Percentiles rank a stretch among this genome's conserved stretches.
Conservation (phyloP, 805 yeast species). For the Cyberlindnera maritima region DNA sequence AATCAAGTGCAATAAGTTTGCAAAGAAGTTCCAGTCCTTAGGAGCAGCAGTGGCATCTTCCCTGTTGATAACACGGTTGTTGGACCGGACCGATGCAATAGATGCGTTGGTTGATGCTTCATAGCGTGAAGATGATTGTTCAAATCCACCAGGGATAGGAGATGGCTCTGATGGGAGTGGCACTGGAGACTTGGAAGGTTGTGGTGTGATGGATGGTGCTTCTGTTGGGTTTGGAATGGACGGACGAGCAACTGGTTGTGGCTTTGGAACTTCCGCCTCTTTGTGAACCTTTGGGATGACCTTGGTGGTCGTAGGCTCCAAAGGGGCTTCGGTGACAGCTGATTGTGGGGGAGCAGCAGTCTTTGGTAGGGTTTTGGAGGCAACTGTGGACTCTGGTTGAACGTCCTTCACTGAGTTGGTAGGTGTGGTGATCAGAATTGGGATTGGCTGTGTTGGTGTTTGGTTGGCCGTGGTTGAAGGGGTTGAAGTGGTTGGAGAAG, state of each 20-base stretch:
- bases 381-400: neutral
- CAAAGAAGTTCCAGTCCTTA: constrained; percentile 17
- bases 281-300: neutral
- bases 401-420: too few species aligned
- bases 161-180: neutral
- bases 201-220: neutral
- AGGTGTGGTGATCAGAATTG: too few species aligned
- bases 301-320: neutral
- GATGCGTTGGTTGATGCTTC: neutral
- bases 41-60: neutral
- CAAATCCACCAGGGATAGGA: neutral
- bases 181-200: neutral
- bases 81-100: neutral
- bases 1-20: constrained; percentile 22
- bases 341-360: neutral
- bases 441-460: neutral
- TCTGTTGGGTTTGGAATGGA: neutral
- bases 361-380: neutral
- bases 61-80: neutral
- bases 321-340: neutral
- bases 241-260: neutral
- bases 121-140: neutral
- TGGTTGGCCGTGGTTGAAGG: neutral
- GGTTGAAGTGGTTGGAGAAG: neutral
- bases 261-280: neutral